phyloP scores from a whole-genome alignment of 106 monocot species.

The Acanthochlamys bracteata region DNA sequence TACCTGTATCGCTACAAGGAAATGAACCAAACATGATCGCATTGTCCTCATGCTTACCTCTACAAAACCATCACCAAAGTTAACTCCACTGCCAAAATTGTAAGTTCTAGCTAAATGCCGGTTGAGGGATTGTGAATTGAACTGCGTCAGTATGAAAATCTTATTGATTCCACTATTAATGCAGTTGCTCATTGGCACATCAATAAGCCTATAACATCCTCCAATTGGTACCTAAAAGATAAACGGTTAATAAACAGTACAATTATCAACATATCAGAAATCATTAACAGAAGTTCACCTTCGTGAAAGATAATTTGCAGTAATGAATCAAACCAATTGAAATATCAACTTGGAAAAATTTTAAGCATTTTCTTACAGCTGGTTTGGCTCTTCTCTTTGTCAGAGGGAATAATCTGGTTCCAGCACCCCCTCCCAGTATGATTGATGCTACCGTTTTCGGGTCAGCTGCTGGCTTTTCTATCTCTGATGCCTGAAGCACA shows the following conservation, averaged over 20 bases:
- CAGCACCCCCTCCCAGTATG: conserved; percentile 78
- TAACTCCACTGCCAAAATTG: conserved; percentile 56
- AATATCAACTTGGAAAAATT: too few relatives aligned
- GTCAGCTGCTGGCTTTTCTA: conserved; percentile 21
- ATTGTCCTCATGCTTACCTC: conserved; percentile 26
- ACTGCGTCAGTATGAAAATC: conserved; percentile 69
- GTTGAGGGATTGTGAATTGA: conserved; percentile 72
- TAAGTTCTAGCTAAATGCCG: conserved; percentile 63
- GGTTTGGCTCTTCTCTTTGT: conserved; percentile 69
- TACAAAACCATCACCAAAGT: conserved; percentile 63
- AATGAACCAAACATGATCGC: background rate
- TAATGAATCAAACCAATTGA: too few relatives aligned
- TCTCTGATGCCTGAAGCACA: conserved; percentile 17
- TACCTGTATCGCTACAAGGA: background rate
- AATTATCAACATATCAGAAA: too few relatives aligned
- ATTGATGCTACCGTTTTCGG: conserved; percentile 65
- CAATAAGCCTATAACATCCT: conserved; percentile 73
- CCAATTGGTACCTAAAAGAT: conserved; percentile 58
- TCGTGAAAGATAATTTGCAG: too few relatives aligned
- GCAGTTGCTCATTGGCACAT: conserved; percentile 79
- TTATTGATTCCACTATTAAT: conserved; percentile 74
- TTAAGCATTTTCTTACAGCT: conserved; percentile 59
- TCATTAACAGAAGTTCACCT: too few relatives aligned
- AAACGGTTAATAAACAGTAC: background rate
- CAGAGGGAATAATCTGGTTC: conserved; percentile 79